Percentiles rank a stretch among this genome's conserved stretches.
phyloP scores from a whole-genome alignment of 1,284 basidiomycete species.

The Papiliotrema flavescens region DNA sequence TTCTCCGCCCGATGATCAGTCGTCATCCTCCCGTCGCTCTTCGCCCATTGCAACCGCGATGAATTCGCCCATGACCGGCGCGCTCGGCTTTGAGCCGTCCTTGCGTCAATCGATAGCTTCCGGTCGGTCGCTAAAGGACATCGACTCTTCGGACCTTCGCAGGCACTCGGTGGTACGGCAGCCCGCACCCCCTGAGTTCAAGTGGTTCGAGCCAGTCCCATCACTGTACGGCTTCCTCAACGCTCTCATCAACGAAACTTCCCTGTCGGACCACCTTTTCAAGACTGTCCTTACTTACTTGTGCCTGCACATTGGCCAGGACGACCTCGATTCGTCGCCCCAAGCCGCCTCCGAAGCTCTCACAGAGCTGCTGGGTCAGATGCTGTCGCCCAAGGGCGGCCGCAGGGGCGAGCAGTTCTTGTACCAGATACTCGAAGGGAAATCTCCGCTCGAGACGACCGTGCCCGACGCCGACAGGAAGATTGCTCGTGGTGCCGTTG shows the following conservation, averaged over 20 bases:
- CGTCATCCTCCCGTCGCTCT: slow-evolving; percentile 1
- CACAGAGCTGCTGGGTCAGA: slow-evolving; percentile 25
- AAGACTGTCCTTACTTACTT: slow-evolving; percentile 34
- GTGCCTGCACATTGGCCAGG: slow-evolving; percentile 36
- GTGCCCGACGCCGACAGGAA: slow-evolving; percentile 29
- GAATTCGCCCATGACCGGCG: slow-evolving; percentile 7
- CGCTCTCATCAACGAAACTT: slow-evolving; percentile 25
- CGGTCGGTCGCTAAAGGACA: not conserved
- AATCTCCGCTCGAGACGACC: slow-evolving; percentile 12
- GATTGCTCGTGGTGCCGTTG: slow-evolving; percentile 38
- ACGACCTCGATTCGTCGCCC: slow-evolving; percentile 24
- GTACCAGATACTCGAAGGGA: slow-evolving; percentile 34
- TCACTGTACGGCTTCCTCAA: slow-evolving; percentile 28
- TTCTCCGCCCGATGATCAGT: not conserved
- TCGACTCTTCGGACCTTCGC: not conserved
- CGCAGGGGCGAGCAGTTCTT: slow-evolving; percentile 36
- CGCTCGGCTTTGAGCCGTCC: slow-evolving; percentile 13
- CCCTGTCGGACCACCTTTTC: slow-evolving; percentile 33
- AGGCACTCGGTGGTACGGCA: slow-evolving; percentile 1
- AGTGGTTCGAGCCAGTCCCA: slow-evolving; percentile 30
- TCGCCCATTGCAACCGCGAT: slow-evolving; percentile 11
- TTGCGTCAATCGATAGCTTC: slow-evolving; percentile 11
- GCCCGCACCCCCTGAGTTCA: not conserved
- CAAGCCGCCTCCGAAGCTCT: slow-evolving; percentile 21
- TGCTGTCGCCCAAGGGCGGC: slow-evolving; percentile 34